Conservation (phyloP, 1,139 yeast genomes). For the Hyphopichia fennica region DNA sequence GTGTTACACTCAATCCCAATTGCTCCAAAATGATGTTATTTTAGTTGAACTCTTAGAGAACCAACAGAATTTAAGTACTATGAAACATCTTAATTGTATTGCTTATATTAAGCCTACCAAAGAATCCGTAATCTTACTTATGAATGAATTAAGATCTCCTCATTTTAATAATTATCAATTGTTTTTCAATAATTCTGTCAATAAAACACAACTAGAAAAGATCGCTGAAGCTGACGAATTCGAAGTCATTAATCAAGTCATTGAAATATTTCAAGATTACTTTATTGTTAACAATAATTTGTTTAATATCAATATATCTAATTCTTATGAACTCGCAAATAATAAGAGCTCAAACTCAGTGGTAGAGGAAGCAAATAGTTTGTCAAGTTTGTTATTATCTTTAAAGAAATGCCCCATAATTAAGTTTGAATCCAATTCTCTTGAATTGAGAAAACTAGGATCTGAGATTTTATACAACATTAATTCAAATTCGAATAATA, state of each 20-base stretch:
- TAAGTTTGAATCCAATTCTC: slow-evolving; percentile 69
- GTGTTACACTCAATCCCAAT: slow-evolving; percentile 82
- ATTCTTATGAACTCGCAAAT: neutral
- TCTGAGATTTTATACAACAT: slow-evolving; percentile 64
- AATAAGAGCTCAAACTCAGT: slow-evolving; percentile 6
- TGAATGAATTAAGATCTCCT: slow-evolving; percentile 72
- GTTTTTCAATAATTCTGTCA: slow-evolving; percentile 71
- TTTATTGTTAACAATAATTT: slow-evolving; percentile 69
- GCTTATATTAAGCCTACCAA: slow-evolving; percentile 75
- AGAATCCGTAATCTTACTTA: slow-evolving; percentile 58
- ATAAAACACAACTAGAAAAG: slow-evolving; percentile 76
- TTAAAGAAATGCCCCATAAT: slow-evolving; percentile 76
- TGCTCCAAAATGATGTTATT: slow-evolving; percentile 78
- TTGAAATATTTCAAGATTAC: slow-evolving; percentile 85
- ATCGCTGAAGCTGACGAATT: slow-evolving; percentile 88
- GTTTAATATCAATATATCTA: slow-evolving; percentile 42
- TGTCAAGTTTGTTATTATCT: slow-evolving; percentile 69
- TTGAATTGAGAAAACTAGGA: slow-evolving; percentile 64
- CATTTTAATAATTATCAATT: slow-evolving; percentile 76
- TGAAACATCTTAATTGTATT: slow-evolving; percentile 83
- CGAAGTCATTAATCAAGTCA: slow-evolving; percentile 73
- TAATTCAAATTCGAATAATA: slow-evolving; percentile 53
- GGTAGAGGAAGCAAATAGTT: slow-evolving; percentile 52
- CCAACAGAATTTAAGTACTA: slow-evolving; percentile 56
- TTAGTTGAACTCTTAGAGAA: slow-evolving; percentile 73